These are phyloP conservation scores for Solanum tacnaense DNA, from an alignment of 257 asterid genomes.

Conservation along the genomic window DNA sequence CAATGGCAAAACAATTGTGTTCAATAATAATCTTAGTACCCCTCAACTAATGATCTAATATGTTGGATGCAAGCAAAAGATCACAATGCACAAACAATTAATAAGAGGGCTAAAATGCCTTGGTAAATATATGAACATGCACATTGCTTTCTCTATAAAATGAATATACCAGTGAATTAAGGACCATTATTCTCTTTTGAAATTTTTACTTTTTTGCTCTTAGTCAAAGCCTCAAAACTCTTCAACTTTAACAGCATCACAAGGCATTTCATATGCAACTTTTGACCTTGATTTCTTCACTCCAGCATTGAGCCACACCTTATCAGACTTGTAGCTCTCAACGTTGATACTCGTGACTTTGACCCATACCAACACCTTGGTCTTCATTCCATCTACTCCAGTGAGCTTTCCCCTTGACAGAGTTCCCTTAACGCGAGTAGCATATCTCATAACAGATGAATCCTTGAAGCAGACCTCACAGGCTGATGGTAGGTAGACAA, in stretches of 20 bases:
- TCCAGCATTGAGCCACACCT: conserved; percentile 84
- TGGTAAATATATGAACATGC: neutral
- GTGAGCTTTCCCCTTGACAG: conserved; percentile 75
- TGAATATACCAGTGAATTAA: neutral
- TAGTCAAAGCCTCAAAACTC: conserved; percentile 31
- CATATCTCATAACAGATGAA: conserved; percentile 56
- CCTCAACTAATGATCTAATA: neutral
- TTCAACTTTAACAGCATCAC: conserved; percentile 47
- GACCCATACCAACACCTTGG: conserved; percentile 88
- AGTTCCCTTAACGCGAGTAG: conserved; percentile 67
- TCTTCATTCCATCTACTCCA: conserved; percentile 82
- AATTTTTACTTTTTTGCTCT: neutral
- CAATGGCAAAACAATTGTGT: neutral
- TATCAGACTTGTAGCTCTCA: conserved; percentile 75
- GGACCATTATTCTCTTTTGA: neutral
- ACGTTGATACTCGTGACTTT: conserved; percentile 49
- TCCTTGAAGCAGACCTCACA: conserved; percentile 87
- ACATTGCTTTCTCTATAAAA: neutral
- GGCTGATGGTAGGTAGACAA: conserved; percentile 58
- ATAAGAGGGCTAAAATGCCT: neutral
- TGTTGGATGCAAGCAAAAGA: neutral
- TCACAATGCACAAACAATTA: neutral
- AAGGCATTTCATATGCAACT: conserved; percentile 68
- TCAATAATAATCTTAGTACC: neutral
- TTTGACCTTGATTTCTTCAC: conserved; percentile 79